Evolutionary conservation across 306 rosid genomes (phyloP), one percentile per base, ranked within the genome.

Genomic region (Luffa aegyptiaca): DNA sequence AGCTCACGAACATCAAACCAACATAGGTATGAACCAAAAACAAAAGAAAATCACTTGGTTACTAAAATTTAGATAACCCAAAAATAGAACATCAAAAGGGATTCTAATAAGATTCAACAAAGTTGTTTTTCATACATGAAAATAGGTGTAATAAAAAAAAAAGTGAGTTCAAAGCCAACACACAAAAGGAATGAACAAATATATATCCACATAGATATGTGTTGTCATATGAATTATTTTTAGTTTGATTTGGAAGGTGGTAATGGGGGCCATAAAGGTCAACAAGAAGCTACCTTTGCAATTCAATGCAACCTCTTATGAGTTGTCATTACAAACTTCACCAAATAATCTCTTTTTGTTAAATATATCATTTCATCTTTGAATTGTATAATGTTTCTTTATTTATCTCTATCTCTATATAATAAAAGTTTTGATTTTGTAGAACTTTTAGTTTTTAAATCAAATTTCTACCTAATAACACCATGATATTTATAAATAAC

Each of bases 221-320:
- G 77, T 73, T 73, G 77, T 73, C 26, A 73, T 12, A 4, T 31
- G 35, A 48, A 26, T 73, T 14, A 73, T 73, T 73, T 73, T 73
- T 8, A 14, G 59, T 73, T 48, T 49, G 41, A 73, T 73, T 73
- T 73, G 59, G 21, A 12, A 72, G 21, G 77, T 48, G 42, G 21
- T 21, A 71, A 45, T 20, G 57, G n/a, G 57, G 76, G 11, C 41
- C 20, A 5, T 12, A 71, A 21, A 26, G 76, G 39, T 17, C 57
- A 71, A 70, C 31, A 44, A 20, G 37, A 42, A 44, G 37, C 16
- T 45, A 12, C 35, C 33, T 45, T 70, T 45, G 39, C 76, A 66
- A 41, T 65, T 65, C 72, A 21, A 44, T 71, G 57, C 76, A n/a
- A 21, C 76, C 57, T 21, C 35, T 45, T 20, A 11, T 72, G 77